Conservation (phyloP, 2,329 filamentous ascomycete genomes). For the Hypoxylon sp. region DNA sequence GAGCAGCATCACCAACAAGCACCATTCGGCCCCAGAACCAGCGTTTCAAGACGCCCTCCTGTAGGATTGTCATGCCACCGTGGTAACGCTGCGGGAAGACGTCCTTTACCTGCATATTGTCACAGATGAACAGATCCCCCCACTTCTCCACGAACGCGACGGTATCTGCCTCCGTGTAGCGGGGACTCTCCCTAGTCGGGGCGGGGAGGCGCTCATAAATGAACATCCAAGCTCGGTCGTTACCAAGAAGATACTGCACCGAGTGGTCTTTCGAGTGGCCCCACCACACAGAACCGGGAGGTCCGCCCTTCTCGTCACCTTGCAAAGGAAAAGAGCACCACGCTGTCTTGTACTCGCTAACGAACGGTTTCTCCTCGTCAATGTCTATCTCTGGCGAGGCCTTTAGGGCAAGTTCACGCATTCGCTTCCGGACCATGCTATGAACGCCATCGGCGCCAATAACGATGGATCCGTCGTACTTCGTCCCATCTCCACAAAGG, state of each 20-base stretch:
- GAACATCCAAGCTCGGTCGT: slow-evolving; percentile 34
- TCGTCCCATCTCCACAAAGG: slow-evolving; percentile 35
- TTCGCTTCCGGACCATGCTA: slow-evolving; percentile 31
- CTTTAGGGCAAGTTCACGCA: slow-evolving; percentile 35
- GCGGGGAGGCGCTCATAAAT: slow-evolving; percentile 36
- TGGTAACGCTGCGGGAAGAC: slow-evolving; percentile 26
- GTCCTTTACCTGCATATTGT: slow-evolving; percentile 31
- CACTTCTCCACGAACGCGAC: slow-evolving; percentile 21
- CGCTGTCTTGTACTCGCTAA: slow-evolving; percentile 27
- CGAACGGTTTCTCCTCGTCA: slow-evolving; percentile 37
- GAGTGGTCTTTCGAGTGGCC: slow-evolving; percentile 16
- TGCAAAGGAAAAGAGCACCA: slow-evolving; percentile 34
- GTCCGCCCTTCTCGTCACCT: slow-evolving; percentile 13
- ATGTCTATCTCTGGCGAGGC: slow-evolving; percentile 14
- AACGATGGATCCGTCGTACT: slow-evolving; percentile 40
- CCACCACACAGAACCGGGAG: slow-evolving; percentile 6
- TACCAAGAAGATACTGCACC: slow-evolving; percentile 21
- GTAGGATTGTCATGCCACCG: slow-evolving; percentile 38
- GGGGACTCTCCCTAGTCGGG: slow-evolving; percentile 19
- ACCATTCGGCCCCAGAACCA: slow-evolving; percentile 40
- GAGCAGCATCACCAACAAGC: slow-evolving; percentile 42
- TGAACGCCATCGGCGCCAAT: slow-evolving; percentile 43
- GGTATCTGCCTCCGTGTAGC: slow-evolving; percentile 37
- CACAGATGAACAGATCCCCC: slow-evolving; percentile 23
- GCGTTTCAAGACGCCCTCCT: slow-evolving; percentile 40